Percentiles rank a stretch among this genome's conserved stretches.
Conservation (phyloP, 176 grass and related monocot genomes). For the Oryza australiensis region DNA sequence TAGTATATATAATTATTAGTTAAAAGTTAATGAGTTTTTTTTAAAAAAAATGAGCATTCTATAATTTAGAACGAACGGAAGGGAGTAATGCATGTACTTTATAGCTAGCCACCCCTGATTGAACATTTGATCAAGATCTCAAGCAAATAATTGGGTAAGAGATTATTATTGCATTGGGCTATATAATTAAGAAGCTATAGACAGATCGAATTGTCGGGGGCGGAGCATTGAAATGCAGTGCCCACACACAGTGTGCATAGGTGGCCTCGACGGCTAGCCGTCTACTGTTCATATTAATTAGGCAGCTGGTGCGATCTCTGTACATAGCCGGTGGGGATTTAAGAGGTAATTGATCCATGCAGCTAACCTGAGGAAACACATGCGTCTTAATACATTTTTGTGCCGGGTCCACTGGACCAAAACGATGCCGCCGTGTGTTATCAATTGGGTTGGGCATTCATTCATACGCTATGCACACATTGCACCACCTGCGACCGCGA, state of each 20-base stretch:
- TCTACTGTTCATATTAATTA: conserved; percentile 26
- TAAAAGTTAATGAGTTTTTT: too few species aligned
- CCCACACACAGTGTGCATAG: background rate
- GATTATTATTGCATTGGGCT: background rate
- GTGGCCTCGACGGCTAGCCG: conserved; percentile 21
- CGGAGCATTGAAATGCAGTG: background rate
- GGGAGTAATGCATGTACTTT: background rate
- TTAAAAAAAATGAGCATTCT: too few species aligned
- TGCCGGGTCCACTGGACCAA: background rate
- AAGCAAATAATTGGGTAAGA: background rate
- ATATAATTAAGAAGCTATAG: background rate
- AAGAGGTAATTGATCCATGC: conserved; percentile 26
- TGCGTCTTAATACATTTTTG: background rate
- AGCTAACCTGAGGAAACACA: background rate
- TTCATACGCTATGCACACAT: background rate
- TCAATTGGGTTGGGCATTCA: conserved; percentile 32
- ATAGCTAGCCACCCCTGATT: background rate
- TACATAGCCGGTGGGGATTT: conserved; percentile 42
- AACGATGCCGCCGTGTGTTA: background rate
- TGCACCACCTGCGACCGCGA: background rate
- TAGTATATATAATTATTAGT: too few species aligned
- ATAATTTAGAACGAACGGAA: too few species aligned
- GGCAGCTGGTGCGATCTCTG: conserved; percentile 22
- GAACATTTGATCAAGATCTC: background rate
- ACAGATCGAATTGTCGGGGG: background rate